Conservation (phyloP, 352 stramenopile species). For the Phytophthora parvispora region DNA sequence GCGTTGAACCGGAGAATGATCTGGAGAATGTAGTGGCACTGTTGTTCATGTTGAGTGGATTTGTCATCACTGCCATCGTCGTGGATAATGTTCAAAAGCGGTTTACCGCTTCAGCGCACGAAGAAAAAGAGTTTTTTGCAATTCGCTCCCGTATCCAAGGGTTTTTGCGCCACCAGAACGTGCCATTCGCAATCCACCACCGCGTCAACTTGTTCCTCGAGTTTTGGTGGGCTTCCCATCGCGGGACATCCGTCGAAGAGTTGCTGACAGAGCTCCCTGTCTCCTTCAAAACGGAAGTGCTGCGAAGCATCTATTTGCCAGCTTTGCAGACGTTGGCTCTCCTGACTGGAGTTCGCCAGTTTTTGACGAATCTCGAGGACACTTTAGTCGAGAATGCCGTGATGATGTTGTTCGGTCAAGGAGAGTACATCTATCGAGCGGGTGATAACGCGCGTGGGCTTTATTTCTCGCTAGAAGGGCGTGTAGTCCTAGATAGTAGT, state of each 20-base stretch:
- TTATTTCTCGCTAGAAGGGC: constrained; percentile 60
- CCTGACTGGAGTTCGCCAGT: constrained; percentile 36
- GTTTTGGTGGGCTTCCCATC: constrained; percentile 72
- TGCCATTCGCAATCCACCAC: constrained; percentile 51
- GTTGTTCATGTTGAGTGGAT: constrained; percentile 56
- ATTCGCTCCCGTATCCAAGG: constrained; percentile 59
- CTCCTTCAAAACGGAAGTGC: constrained; percentile 48
- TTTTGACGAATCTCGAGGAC: constrained; percentile 36
- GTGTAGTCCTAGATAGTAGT: constrained; percentile 28
- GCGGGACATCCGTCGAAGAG: constrained; percentile 45
- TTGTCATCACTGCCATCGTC: constrained; percentile 62
- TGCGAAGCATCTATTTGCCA: constrained; percentile 53
- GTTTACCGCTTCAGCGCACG: constrained; percentile 57
- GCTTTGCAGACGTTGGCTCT: constrained; percentile 51
- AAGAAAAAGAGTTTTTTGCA: constrained; percentile 70
- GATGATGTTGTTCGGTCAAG: constrained; percentile 61
- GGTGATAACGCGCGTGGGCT: constrained; percentile 54
- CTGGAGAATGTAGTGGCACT: constrained; percentile 43
- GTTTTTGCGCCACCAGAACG: constrained; percentile 61
- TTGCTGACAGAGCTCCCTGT: constrained; percentile 51
- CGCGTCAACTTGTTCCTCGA: constrained; percentile 69
- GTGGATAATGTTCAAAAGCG: constrained; percentile 68
- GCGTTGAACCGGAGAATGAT: constrained; percentile 48
- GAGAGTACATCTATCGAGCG: constrained; percentile 54
- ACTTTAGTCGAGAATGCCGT: constrained; percentile 43